Conservation (phyloP, 176 grass and related monocot species). For the Phyllostachys edulis region DNA sequence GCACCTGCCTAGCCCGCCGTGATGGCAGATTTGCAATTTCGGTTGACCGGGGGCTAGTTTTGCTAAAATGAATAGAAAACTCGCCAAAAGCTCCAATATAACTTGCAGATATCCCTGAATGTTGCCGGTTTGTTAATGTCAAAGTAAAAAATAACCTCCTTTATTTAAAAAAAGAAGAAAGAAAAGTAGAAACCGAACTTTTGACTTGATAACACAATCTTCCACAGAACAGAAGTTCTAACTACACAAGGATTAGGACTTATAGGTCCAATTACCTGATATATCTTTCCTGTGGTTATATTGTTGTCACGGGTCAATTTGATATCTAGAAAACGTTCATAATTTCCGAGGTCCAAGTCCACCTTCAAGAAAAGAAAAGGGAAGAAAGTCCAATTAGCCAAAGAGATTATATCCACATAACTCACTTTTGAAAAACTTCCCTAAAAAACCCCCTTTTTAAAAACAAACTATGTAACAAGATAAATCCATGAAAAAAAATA, state of each 20-base stretch:
- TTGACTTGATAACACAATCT: slow-evolving; percentile 36
- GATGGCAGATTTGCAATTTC: no score
- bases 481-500: neutral
- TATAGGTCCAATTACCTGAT: slow-evolving; percentile 60
- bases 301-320: slow-evolving; percentile 96
- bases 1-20: no score
- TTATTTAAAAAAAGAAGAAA: neutral
- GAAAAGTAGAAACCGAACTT: slow-evolving; percentile 13
- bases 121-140: slow-evolving; percentile 10
- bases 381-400: slow-evolving; percentile 29
- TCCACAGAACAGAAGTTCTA: slow-evolving; percentile 11
- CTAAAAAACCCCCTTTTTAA: neutral
- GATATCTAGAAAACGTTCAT: slow-evolving; percentile 95
- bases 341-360: slow-evolving; percentile 98
- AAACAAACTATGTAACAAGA: slow-evolving; percentile 12
- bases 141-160: slow-evolving; percentile 12
- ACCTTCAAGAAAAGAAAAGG: slow-evolving; percentile 53
- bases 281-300: slow-evolving; percentile 97
- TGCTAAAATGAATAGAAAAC: no score
- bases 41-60: no score
- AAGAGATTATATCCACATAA: slow-evolving; percentile 20
- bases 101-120: slow-evolving; percentile 24
- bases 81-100: neutral
- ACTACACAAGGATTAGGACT: slow-evolving; percentile 35
- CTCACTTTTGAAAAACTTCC: neutral